Evolutionary conservation across 2,329 filamentous ascomycete genomes (phyloP), one percentile per base, ranked within the genome.

Genomic region (Raffaelea albimanens): DNA sequence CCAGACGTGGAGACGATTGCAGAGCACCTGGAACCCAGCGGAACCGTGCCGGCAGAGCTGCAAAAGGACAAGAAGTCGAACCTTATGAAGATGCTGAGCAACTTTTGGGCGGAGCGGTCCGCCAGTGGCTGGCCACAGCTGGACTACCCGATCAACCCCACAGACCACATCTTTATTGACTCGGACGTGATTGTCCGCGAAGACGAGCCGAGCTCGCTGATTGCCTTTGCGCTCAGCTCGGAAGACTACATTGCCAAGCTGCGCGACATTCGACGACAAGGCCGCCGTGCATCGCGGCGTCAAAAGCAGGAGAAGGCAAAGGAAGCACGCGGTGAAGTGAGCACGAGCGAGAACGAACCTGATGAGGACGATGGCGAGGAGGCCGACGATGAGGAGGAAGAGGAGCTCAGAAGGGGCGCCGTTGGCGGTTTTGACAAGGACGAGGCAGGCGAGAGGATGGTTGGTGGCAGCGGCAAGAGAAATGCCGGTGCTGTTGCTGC

Each of bases 41-140:
- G 71, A 2, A 80, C 82, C 45, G 73, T 81, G 21, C 73, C 76
- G 0, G 66, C 86, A 10, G 88, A 95, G 56, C 74, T 98, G 13
- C 88, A 89, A 1, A 95, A 88, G 59, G 88, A 97, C 59, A 88
- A 96, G 60, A 93, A 91, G 63, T 90, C 82, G 49, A 96, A 89
- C 41, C 71, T 97, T 54, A 85, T 98, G 79, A 95, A 94, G 61
- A 89, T 96, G 70, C 74, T 98, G 41, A 93, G 89, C 16, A 96
- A 91, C 58, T 98, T 98, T 64, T 98, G 93, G 93, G 94, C 93
- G 2, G 94, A 98, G 65, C 81, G 93, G 46, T 97, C 93, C 43
- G 88, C 94, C 21, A 96, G 89, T 63, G 90, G 91, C 34, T 98
- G 93, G 93, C 78, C 85, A 5, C 80, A 85, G 20, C 75, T 98